Percentiles rank a stretch among this genome's conserved stretches.
Conservation (phyloP, 2,329 filamentous ascomycete genomes). For the Trichoderma koningii region DNA sequence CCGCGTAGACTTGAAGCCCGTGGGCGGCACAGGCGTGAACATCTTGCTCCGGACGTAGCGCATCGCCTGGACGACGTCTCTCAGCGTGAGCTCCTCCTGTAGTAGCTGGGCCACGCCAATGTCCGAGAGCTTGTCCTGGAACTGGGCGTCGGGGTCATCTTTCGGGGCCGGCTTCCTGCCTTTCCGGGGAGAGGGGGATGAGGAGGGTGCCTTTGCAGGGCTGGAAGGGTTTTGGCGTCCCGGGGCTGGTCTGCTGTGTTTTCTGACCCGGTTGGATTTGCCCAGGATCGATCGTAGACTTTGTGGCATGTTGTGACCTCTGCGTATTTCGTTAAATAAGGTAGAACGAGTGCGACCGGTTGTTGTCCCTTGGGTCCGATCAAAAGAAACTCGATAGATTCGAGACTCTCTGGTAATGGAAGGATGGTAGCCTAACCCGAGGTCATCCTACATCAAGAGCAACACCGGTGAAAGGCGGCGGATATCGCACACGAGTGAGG, state of each 20-base stretch:
- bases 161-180: constrained; percentile 31
- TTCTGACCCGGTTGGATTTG: constrained; percentile 41
- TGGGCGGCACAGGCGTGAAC: constrained; percentile 64
- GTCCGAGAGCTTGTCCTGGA: constrained; percentile 59
- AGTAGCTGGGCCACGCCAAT: constrained; percentile 58
- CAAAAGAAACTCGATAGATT: constrained; percentile 11
- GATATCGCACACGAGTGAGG: not conserved
- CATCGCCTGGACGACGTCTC: constrained; percentile 66
- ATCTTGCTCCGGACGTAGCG: constrained; percentile 61
- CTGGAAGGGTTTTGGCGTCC: not conserved
- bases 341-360: too few relatives aligned
- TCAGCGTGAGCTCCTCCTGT: constrained; percentile 56
- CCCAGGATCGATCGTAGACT: constrained; percentile 45
- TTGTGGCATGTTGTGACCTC: constrained; percentile 34
- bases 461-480: not conserved
- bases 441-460: not conserved
- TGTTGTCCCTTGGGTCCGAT: not conserved
- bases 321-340: too few relatives aligned
- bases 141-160: constrained; percentile 37
- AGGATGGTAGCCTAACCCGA: not conserved
- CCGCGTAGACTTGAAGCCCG: constrained; percentile 65
- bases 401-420: not conserved
- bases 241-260: constrained; percentile 31
- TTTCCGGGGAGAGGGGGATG: constrained; percentile 35
- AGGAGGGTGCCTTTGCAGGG: constrained; percentile 2